Percentiles rank a stretch among this genome's conserved stretches.
Evolutionary conservation across 441 rosid species (phyloP).

Genomic region (Jatropha multifida): DNA sequence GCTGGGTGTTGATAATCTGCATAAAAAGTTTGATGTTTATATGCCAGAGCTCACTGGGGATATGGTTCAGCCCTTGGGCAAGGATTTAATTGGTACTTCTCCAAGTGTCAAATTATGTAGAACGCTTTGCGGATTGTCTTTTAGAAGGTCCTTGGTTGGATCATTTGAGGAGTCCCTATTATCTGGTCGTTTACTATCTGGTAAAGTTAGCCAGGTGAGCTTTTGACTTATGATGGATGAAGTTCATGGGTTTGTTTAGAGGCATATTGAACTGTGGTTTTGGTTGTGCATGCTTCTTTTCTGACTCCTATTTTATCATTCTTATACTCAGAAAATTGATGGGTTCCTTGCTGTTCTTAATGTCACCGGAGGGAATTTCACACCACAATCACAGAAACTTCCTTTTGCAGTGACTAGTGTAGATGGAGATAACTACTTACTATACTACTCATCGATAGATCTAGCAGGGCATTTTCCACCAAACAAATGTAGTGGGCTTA

Average conservation of each 20-base stretch:
- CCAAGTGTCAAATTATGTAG: conserved; percentile 33
- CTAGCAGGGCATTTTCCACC: conserved; percentile 30
- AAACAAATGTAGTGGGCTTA: conserved; percentile 19
- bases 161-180: conserved; percentile 71
- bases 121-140: conserved; percentile 35
- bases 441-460: conserved; percentile 54
- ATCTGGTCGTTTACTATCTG: conserved; percentile 51
- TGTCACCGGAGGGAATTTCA: conserved; percentile 55
- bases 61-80: conserved; percentile 24
- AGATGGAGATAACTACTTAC: conserved; percentile 54
- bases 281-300: background rate
- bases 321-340: conserved; percentile 46
- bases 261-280: background rate
- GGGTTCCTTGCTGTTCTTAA: conserved; percentile 62
- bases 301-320: conserved; percentile 9
- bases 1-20: conserved; percentile 26
- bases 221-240: conserved; percentile 6
- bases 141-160: conserved; percentile 58
- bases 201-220: conserved; percentile 52
- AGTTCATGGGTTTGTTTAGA: conserved; percentile 13
- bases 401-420: conserved; percentile 56
- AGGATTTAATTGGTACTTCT: conserved; percentile 28
- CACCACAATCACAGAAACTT: conserved; percentile 51
- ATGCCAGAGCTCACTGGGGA: conserved; percentile 28
- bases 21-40: conserved; percentile 27